Conservation (phyloP, 495 filamentous ascomycete genomes). For the Stereocaulon alpinum region DNA sequence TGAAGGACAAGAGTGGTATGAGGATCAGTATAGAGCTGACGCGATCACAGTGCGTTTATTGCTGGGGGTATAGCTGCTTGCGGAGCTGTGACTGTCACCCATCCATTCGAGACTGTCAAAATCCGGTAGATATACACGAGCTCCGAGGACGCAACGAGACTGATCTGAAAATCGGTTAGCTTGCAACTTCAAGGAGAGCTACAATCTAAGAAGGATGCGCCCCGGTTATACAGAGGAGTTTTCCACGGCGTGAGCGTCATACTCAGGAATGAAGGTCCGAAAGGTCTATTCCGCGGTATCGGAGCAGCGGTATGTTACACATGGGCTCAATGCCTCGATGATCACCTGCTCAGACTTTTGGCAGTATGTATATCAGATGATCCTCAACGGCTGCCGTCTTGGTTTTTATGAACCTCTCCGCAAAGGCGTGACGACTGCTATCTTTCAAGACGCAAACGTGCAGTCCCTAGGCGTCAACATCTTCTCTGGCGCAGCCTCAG, state of each 20-base stretch:
- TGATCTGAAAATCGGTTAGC: conserved; percentile 33
- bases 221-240: conserved; percentile 83
- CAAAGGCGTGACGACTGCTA: conserved; percentile 45
- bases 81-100: conserved; percentile 93
- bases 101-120: conserved; percentile 98
- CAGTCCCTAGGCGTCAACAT: conserved; percentile 89
- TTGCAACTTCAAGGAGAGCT: conserved; percentile 96
- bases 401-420: conserved; percentile 98
- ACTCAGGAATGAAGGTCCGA: conserved; percentile 77
- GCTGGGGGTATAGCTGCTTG: conserved; percentile 94
- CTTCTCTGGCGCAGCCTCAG: conserved; percentile 76
- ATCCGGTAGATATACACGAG: conserved; percentile 56
- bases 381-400: conserved; percentile 90
- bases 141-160: neutral
- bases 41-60: conserved; percentile 57
- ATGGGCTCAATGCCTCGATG: neutral
- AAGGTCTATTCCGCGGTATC: conserved; percentile 80
- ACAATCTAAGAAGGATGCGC: conserved; percentile 70
- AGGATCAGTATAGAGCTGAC: neutral
- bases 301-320: conserved; percentile 59
- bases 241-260: conserved; percentile 88
- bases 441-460: conserved; percentile 59
- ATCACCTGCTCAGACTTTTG: conserved; percentile 10
- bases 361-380: conserved; percentile 91
- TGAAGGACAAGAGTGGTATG: no score